These are phyloP conservation scores for Apiospora koreana DNA, from an alignment of 2,329 filamentous ascomycete genomes.

Conservation along the genomic window DNA sequence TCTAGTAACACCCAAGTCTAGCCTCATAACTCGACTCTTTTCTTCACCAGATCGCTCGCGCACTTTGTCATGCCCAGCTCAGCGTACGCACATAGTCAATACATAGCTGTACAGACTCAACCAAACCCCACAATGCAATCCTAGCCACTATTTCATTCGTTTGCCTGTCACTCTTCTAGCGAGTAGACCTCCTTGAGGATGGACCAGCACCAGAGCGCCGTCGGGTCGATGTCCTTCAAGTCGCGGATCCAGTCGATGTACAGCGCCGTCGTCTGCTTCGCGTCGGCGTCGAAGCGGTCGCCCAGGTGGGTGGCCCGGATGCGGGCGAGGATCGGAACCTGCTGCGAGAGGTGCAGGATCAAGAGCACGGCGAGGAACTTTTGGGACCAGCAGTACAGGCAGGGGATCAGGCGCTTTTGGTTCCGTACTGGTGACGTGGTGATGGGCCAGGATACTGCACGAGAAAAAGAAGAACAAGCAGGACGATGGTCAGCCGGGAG, in stretches of 20 bases:
- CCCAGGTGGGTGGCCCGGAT: constrained; percentile 52
- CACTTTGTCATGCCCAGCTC: background rate
- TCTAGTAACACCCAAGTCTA: background rate
- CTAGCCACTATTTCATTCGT: no score
- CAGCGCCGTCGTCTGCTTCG: constrained; percentile 48
- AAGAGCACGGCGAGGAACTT: constrained; percentile 61
- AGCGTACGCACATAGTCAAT: background rate
- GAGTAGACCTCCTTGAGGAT: constrained; percentile 49
- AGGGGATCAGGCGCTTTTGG: constrained; percentile 60
- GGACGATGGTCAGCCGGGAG: background rate
- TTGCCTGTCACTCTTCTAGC: constrained; percentile 28
- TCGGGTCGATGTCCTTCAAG: constrained; percentile 53
- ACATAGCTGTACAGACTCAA: no score
- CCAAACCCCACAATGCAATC: no score
- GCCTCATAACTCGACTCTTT: background rate
- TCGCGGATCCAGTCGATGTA: constrained; percentile 63
- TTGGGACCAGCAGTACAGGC: constrained; percentile 63
- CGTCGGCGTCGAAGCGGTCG: constrained; percentile 50
- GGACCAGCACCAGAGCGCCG: constrained; percentile 58
- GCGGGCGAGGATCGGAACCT: constrained; percentile 49
- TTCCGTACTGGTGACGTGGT: constrained; percentile 56
- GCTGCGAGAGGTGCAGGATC: constrained; percentile 54
- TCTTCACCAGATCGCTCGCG: background rate
- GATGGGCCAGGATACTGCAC: constrained; percentile 56
- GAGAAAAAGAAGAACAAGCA: background rate